Percentiles rank a stretch among this genome's conserved stretches.
Evolutionary conservation across 257 asterid genomes (phyloP).

Genomic region (Galeopsis tetrahit): DNA sequence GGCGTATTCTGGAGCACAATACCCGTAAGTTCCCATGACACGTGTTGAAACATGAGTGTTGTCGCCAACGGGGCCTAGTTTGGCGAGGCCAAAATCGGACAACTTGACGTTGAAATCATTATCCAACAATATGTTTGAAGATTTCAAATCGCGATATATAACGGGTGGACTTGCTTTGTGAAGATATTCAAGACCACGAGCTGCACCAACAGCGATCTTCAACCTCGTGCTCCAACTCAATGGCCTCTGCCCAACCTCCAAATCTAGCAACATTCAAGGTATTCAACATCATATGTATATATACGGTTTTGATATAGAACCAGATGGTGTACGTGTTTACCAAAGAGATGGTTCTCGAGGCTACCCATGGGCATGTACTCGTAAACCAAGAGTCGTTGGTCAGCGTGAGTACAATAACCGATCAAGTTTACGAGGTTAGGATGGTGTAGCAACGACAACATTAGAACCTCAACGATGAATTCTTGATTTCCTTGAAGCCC

Average conservation of each 20-base stretch:
- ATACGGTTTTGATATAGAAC: too few species aligned
- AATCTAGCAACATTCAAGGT: conserved; percentile 35
- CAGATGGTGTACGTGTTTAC: conserved; percentile 29
- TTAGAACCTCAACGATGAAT: conserved; percentile 82
- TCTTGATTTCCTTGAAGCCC: conserved; percentile 95
- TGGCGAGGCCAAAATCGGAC: conserved; percentile 83
- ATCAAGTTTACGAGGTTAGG: conserved; percentile 80
- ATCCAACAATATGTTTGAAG: conserved; percentile 73
- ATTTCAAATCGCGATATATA: conserved; percentile 73
- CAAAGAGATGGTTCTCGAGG: conserved; percentile 83
- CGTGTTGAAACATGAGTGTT: conserved; percentile 78
- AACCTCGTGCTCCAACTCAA: conserved; percentile 66
- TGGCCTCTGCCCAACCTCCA: conserved; percentile 57
- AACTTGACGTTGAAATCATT: conserved; percentile 61
- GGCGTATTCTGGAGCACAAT: conserved; percentile 82
- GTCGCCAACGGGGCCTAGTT: conserved; percentile 80
- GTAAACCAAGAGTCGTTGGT: conserved; percentile 82
- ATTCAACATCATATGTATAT: too few species aligned
- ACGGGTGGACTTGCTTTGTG: conserved; percentile 78
- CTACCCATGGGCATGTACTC: conserved; percentile 91
- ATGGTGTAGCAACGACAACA: conserved; percentile 86
- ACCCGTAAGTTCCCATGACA: conserved; percentile 83
- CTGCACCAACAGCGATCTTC: conserved; percentile 70
- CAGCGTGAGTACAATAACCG: conserved; percentile 82
- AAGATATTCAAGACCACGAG: conserved; percentile 74